Evolutionary conservation across 441 rosid species (phyloP).

Genomic region (Populus tomentosa): DNA sequence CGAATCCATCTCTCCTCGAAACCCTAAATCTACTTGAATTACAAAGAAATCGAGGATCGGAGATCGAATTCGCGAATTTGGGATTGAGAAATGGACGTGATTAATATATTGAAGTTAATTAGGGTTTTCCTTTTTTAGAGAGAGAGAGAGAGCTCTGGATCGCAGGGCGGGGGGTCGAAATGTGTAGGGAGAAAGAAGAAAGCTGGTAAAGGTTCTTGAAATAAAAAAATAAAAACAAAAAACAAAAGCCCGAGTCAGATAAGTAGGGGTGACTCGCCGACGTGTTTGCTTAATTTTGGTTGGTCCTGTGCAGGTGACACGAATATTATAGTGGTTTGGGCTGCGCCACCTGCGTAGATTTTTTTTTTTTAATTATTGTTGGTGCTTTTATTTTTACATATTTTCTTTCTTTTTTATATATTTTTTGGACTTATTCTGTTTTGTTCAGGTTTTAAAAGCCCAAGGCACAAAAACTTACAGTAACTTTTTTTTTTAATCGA

Average conservation of each 20-base stretch:
- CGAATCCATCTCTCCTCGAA: constrained; percentile 59
- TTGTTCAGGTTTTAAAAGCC: too few species aligned
- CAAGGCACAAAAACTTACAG: too few species aligned
- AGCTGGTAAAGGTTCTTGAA: not conserved
- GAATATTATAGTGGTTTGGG: not conserved
- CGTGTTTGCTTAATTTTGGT: not conserved
- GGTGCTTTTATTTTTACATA: too few species aligned
- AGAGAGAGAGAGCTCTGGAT: not conserved
- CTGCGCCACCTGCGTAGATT: constrained; percentile 11
- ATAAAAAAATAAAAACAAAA: not conserved
- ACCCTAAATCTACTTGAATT: not conserved
- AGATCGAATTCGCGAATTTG: not conserved
- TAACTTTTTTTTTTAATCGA: not conserved
- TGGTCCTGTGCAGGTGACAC: too few species aligned
- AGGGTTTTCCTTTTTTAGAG: not conserved
- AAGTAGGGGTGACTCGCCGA: constrained; percentile 8
- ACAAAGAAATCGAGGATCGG: not conserved
- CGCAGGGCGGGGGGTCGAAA: not conserved
- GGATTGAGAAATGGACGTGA: too few species aligned
- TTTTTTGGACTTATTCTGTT: too few species aligned
- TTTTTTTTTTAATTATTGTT: not conserved
- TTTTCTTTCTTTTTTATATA: too few species aligned
- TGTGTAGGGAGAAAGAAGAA: not conserved
- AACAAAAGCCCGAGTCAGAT: not conserved
- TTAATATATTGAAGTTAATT: too few species aligned